Percentiles rank a stretch among this genome's conserved stretches.
Evolutionary conservation across 2,329 filamentous ascomycete species (phyloP).

Genomic region (Venturiaceae sp.): DNA sequence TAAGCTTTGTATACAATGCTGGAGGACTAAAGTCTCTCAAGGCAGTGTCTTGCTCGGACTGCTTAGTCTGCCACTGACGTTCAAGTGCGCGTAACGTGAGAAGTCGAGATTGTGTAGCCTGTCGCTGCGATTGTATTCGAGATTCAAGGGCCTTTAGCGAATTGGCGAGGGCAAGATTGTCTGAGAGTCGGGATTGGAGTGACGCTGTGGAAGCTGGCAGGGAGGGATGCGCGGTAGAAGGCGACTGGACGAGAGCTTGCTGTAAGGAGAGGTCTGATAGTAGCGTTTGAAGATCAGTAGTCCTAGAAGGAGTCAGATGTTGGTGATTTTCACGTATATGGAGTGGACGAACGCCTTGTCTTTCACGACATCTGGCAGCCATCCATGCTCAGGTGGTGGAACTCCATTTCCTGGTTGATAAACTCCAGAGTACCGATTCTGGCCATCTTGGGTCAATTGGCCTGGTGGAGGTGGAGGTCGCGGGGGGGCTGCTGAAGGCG

Average conservation of each 20-base stretch:
- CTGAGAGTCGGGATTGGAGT: conserved; percentile 53
- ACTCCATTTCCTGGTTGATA: conserved; percentile 8
- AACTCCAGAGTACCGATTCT: conserved; percentile 14
- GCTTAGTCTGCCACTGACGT: conserved; percentile 83
- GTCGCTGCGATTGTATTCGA: conserved; percentile 51
- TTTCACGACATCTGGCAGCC: conserved; percentile 67
- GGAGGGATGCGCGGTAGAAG: conserved; percentile 61
- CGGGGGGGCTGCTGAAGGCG: conserved; percentile 32
- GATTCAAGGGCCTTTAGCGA: conserved; percentile 53
- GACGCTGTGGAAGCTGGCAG: conserved; percentile 54
- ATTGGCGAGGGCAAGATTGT: conserved; percentile 62
- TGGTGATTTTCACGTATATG: conserved; percentile 13
- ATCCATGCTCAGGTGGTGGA: conserved; percentile 46
- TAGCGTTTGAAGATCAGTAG: conserved; percentile 66
- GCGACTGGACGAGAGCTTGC: conserved; percentile 61
- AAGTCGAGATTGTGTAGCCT: conserved; percentile 68
- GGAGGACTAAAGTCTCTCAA: conserved; percentile 78
- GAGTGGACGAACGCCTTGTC: conserved; percentile 63
- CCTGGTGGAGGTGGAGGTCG: conserved; percentile 32
- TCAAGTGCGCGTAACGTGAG: conserved; percentile 78
- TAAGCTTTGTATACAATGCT: conserved; percentile 73
- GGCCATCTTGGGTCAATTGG: conserved; percentile 18
- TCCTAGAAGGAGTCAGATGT: conserved; percentile 38
- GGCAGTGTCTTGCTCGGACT: conserved; percentile 79
- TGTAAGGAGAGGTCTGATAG: conserved; percentile 58